phyloP scores from a whole-genome alignment of 1,139 yeast species.

The Groenewaldozyma auringiensis region DNA sequence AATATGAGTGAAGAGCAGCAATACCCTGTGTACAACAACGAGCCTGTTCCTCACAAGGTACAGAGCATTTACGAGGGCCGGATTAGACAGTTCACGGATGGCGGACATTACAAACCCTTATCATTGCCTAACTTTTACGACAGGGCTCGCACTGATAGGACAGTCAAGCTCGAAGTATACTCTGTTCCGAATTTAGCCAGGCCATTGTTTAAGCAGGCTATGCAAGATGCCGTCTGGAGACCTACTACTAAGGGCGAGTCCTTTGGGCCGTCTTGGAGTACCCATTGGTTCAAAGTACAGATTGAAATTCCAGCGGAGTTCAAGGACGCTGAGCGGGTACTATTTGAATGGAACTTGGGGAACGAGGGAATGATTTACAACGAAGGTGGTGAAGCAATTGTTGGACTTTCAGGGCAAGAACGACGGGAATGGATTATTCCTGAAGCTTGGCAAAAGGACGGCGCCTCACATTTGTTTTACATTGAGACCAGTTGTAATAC shows the following conservation, averaged over 20 bases:
- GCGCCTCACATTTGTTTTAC: conserved; percentile 49
- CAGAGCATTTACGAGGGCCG: conserved; percentile 72
- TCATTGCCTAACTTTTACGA: conserved; percentile 83
- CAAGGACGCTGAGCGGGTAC: conserved; percentile 39
- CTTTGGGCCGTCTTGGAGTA: conserved; percentile 96
- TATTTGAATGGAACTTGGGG: conserved; percentile 79
- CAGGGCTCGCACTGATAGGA: conserved; percentile 38
- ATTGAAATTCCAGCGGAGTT: conserved; percentile 51
- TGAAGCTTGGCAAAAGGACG: conserved; percentile 37
- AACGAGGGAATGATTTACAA: conserved; percentile 80
- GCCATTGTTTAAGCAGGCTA: conserved; percentile 70
- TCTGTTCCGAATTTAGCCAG: conserved; percentile 62
- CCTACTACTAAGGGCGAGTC: conserved; percentile 58
- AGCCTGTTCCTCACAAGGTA: conserved; percentile 78
- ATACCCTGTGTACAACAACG: conserved; percentile 36
- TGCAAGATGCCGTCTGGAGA: conserved; percentile 48
- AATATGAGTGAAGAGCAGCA: not conserved
- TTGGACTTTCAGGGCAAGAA: conserved; percentile 81
- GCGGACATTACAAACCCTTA: conserved; percentile 61
- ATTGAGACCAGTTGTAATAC: conserved; percentile 91
- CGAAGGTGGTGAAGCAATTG: conserved; percentile 58
- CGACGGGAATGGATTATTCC: conserved; percentile 77
- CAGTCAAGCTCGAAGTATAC: conserved; percentile 47
- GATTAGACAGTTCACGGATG: conserved; percentile 69
- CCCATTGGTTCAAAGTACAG: conserved; percentile 81